A percentile compares a stretch with the other conserved stretches of the same genome.
Conservation (phyloP, 176 grass and related monocot species). For the Raddia distichophylla region DNA sequence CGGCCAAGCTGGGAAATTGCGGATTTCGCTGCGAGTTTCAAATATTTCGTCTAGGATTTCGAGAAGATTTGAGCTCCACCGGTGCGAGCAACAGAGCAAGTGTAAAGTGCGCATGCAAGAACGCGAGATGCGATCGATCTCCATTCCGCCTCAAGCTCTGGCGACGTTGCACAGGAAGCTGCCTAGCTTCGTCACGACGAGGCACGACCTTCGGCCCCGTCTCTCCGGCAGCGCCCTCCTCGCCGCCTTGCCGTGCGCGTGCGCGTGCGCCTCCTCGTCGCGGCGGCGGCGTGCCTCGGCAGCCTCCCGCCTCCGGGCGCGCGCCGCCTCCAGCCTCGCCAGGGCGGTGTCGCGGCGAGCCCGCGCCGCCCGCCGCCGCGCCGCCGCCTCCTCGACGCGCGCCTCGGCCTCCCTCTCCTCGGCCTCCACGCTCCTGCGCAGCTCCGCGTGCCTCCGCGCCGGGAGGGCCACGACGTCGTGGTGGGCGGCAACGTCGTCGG, state of each 20-base stretch:
- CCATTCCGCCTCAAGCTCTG: conserved; percentile 19
- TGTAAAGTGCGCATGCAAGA: not conserved
- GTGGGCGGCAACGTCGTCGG: not conserved
- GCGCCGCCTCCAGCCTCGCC: conserved; percentile 29
- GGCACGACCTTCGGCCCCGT: not conserved
- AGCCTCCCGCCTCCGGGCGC: conserved; percentile 28
- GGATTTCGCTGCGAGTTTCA: no score
- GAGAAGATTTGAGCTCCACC: not conserved
- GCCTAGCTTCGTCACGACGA: conserved; percentile 40
- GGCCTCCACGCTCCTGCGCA: conserved; percentile 16
- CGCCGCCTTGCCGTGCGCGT: not conserved
- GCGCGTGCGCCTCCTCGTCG: not conserved
- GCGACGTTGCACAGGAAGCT: not conserved
- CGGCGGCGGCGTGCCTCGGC: not conserved
- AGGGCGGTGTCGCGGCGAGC: conserved; percentile 39
- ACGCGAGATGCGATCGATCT: not conserved
- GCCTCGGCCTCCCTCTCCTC: conserved; percentile 37
- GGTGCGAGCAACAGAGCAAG: not conserved
- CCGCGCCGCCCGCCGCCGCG: conserved; percentile 30
- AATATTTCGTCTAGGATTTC: no score
- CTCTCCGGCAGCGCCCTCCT: not conserved
- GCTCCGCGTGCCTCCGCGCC: conserved; percentile 33
- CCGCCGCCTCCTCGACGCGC: conserved; percentile 41
- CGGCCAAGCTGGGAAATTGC: no score
- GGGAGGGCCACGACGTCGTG: conserved; percentile 44